A percentile compares a stretch with the other conserved stretches of the same genome.
These are phyloP conservation scores for Magnusiomyces suaveolens DNA, from an alignment of 1,139 yeast species.

Conservation along the genomic window DNA sequence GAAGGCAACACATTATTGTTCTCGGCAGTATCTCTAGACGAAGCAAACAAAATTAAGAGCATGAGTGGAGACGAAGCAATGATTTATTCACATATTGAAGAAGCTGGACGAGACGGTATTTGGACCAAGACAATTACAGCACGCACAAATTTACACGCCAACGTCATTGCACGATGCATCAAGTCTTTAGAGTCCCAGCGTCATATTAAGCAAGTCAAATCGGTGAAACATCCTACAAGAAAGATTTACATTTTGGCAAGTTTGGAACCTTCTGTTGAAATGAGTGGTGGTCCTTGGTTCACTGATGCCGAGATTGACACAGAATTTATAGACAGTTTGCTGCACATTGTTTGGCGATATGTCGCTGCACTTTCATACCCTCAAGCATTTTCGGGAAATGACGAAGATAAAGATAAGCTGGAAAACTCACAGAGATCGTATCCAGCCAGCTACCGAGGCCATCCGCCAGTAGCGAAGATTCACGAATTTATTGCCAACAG, in stretches of 20 bases:
- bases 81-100: conserved; percentile 84
- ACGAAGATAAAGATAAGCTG: conserved; percentile 4
- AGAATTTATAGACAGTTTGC: conserved; percentile 77
- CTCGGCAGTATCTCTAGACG: conserved; percentile 44
- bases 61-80: conserved; percentile 86
- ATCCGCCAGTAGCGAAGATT: conserved; percentile 62
- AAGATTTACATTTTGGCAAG: conserved; percentile 92
- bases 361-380: conserved; percentile 72
- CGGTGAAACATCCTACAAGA: conserved; percentile 92
- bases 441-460: conserved; percentile 49
- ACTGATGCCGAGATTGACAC: conserved; percentile 92
- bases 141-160: conserved; percentile 85
- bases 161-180: conserved; percentile 76
- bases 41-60: conserved; percentile 41
- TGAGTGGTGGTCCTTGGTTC: conserved; percentile 99
- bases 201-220: conserved; percentile 79
- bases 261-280: conserved; percentile 86
- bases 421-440: conserved; percentile 32
- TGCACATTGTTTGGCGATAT: conserved; percentile 81
- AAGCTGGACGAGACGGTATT: conserved; percentile 82
- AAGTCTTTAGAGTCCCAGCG: conserved; percentile 76
- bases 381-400: conserved; percentile 12
- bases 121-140: conserved; percentile 94
- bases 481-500: conserved; percentile 65
- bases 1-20: conserved; percentile 60